These are phyloP conservation scores for Trichoderma citrinoviride DNA, from an alignment of 2,329 filamentous ascomycete species.

Conservation along the genomic window DNA sequence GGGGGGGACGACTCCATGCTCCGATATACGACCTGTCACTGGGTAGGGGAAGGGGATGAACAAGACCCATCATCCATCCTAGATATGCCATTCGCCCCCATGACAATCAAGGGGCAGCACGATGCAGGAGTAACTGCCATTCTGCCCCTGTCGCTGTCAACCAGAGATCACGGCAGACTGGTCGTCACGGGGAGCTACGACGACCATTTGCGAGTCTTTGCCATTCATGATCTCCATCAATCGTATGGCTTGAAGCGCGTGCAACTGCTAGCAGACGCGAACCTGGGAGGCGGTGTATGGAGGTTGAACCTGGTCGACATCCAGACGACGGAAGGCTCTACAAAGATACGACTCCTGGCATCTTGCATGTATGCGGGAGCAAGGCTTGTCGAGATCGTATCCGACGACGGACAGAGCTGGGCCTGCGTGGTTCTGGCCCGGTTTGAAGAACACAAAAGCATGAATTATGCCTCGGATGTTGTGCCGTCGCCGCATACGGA, in stretches of 20 bases:
- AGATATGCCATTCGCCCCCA: slow-evolving; percentile 29
- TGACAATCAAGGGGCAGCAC: slow-evolving; percentile 52
- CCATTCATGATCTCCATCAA: slow-evolving; percentile 43
- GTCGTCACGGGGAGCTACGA: slow-evolving; percentile 91
- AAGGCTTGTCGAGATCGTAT: slow-evolving; percentile 55
- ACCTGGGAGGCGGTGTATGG: slow-evolving; percentile 84
- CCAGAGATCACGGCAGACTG: slow-evolving; percentile 49
- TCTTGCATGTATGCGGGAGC: slow-evolving; percentile 93
- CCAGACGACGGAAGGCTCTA: slow-evolving; percentile 28
- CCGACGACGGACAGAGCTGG: slow-evolving; percentile 47
- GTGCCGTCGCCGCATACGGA: not conserved
- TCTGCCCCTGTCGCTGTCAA: slow-evolving; percentile 58
- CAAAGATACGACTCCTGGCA: slow-evolving; percentile 59
- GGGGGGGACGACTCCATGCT: slow-evolving; percentile 75
- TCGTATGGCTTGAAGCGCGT: slow-evolving; percentile 43
- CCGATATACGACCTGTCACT: slow-evolving; percentile 43
- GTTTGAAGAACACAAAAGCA: slow-evolving; percentile 85
- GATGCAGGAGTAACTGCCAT: slow-evolving; percentile 87
- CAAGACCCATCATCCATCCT: slow-evolving; percentile 22
- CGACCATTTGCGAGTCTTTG: slow-evolving; percentile 70
- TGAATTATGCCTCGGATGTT: slow-evolving; percentile 89
- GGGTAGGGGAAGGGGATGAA: slow-evolving; percentile 17
- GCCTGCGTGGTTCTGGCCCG: slow-evolving; percentile 62
- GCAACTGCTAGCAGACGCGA: slow-evolving; percentile 58
- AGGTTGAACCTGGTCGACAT: slow-evolving; percentile 63